Evolutionary conservation across 352 stramenopile genomes (phyloP).

Genomic region (Lagenidium giganteum): DNA sequence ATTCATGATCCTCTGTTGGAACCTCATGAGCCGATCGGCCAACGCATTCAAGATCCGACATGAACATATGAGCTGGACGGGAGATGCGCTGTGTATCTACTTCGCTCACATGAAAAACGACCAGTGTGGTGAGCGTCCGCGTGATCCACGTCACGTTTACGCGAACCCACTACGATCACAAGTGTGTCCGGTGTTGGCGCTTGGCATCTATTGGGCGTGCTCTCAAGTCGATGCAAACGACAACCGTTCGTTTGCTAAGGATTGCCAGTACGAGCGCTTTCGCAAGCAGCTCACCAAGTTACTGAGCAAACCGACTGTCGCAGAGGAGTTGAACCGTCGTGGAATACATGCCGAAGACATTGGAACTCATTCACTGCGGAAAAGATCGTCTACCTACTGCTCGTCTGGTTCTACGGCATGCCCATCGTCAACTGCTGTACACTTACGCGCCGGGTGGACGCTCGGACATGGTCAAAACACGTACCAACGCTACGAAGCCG

Average conservation of each 20-base stretch:
- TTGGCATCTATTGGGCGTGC: no score
- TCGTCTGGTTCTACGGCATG: constrained; percentile 14
- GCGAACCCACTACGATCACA: constrained; percentile 19
- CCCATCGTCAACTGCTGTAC: constrained; percentile 14
- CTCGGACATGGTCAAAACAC: constrained; percentile 17
- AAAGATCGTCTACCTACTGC: constrained; percentile 17
- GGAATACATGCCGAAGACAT: constrained; percentile 11
- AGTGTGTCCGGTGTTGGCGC: constrained; percentile 22
- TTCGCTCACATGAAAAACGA: constrained; percentile 35
- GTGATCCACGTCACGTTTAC: constrained; percentile 26
- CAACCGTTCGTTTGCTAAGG: no score
- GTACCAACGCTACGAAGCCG: constrained; percentile 20
- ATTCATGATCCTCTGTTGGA: constrained; percentile 18
- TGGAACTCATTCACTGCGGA: constrained; percentile 17
- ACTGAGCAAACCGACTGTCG: no score
- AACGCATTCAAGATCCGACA: constrained; percentile 16
- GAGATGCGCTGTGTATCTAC: constrained; percentile 25
- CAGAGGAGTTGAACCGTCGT: constrained; percentile 8
- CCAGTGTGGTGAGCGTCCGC: constrained; percentile 12
- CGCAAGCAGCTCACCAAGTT: no score
- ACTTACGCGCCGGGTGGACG: constrained; percentile 17
- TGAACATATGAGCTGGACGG: constrained; percentile 17
- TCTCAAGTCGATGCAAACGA: no score
- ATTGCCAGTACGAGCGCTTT: no score
- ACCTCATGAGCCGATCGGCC: constrained; percentile 14